phyloP scores from a whole-genome alignment of 768 basidiomycete species.

The Pleurotus ostreatus region DNA sequence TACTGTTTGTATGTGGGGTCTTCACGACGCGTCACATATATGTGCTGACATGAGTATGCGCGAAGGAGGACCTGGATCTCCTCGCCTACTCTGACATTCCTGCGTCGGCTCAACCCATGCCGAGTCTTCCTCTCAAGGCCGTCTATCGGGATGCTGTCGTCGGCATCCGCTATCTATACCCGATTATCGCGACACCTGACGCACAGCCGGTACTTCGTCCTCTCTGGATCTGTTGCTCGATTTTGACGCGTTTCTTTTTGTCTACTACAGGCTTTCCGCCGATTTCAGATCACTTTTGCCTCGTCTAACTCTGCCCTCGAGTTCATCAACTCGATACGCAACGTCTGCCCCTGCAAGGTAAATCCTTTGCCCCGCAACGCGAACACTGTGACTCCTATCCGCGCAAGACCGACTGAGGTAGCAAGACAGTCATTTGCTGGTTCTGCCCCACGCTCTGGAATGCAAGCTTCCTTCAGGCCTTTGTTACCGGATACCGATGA shows the following conservation, averaged over 20 bases:
- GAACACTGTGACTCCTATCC: too few species aligned
- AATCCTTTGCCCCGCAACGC: constrained; percentile 26
- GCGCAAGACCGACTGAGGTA: too few species aligned
- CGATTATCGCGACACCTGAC: constrained; percentile 21
- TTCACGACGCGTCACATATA: background rate
- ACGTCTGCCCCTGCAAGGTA: constrained; percentile 73
- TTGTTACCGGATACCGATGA: too few species aligned
- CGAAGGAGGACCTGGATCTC: constrained; percentile 75
- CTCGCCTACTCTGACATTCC: constrained; percentile 56
- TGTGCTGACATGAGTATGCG: constrained; percentile 4
- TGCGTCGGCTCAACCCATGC: constrained; percentile 11
- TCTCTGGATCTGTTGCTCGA: background rate
- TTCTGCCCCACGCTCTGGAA: too few species aligned
- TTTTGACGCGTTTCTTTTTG: background rate
- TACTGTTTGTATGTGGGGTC: constrained; percentile 56
- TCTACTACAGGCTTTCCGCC: constrained; percentile 54
- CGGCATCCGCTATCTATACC: constrained; percentile 71
- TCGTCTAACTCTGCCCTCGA: constrained; percentile 43
- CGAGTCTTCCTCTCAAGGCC: constrained; percentile 69
- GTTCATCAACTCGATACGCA: constrained; percentile 59
- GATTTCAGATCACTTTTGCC: constrained; percentile 72
- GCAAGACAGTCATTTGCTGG: too few species aligned
- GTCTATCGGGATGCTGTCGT: constrained; percentile 72
- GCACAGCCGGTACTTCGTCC: background rate
- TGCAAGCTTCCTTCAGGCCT: too few species aligned